phyloP scores from a whole-genome alignment of 1,139 yeast species.

The Blastobotrys elegans region DNA sequence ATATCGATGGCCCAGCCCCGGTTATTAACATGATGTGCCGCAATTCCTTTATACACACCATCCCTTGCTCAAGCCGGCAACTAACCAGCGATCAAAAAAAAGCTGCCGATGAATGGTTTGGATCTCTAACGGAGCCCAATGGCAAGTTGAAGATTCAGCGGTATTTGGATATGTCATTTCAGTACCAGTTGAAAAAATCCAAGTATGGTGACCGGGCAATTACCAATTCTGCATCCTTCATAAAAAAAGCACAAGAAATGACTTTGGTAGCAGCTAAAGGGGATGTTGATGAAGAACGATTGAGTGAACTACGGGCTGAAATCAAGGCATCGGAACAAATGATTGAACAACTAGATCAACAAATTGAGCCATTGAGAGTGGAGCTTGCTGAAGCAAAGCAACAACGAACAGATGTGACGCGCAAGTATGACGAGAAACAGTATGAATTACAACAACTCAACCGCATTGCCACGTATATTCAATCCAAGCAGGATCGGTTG shows the following conservation, averaged over 20 bases:
- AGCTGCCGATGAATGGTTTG: slow-evolving; percentile 6
- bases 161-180: slow-evolving; percentile 13
- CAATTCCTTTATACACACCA: slow-evolving; percentile 49
- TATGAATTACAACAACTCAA: background rate
- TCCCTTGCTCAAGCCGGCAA: slow-evolving; percentile 55
- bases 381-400: background rate
- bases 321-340: background rate
- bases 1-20: slow-evolving; percentile 65
- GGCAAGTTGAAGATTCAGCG: slow-evolving; percentile 16
- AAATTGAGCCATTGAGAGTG: background rate
- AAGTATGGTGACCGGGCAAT: slow-evolving; percentile 20
- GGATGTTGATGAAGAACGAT: background rate
- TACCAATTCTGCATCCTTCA: background rate
- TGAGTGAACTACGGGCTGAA: background rate
- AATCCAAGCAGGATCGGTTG: background rate
- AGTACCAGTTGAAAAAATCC: slow-evolving; percentile 17
- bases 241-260: background rate
- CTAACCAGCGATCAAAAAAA: background rate
- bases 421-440: background rate
- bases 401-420: background rate
- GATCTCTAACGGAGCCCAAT: background rate
- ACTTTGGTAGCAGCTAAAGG: background rate
- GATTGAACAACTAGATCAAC: background rate
- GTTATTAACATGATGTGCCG: slow-evolving; percentile 73
- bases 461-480: background rate